phyloP scores from a whole-genome alignment of 768 basidiomycete genomes.

The Pulveroboletus frians region DNA sequence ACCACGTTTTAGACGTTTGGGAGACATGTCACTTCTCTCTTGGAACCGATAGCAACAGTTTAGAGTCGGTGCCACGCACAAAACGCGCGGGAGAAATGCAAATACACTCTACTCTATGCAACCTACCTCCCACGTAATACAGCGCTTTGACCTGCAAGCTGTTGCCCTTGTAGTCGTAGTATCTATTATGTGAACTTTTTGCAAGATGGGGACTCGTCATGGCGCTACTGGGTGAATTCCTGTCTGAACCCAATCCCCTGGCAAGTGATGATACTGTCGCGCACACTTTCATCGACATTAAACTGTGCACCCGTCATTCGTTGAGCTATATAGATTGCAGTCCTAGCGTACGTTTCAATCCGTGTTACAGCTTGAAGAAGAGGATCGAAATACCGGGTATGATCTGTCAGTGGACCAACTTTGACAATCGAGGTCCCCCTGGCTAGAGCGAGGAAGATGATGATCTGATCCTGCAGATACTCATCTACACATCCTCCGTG shows the following conservation, averaged over 20 bases:
- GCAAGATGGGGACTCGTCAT: neutral
- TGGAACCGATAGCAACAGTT: slow-evolving; percentile 57
- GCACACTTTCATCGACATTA: slow-evolving; percentile 40
- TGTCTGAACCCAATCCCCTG: slow-evolving; percentile 53
- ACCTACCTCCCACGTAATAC: slow-evolving; percentile 23
- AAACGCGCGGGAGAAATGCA: neutral
- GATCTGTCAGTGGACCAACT: slow-evolving; percentile 55
- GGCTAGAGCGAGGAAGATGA: slow-evolving; percentile 72
- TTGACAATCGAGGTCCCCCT: slow-evolving; percentile 55
- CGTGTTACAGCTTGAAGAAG: neutral
- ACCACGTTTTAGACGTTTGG: slow-evolving; percentile 54
- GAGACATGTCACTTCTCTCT: slow-evolving; percentile 82
- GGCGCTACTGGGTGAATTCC: neutral
- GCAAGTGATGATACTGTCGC: slow-evolving; percentile 49
- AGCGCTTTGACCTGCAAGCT: slow-evolving; percentile 5
- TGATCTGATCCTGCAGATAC: slow-evolving; percentile 68
- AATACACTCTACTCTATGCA: slow-evolving; percentile 16
- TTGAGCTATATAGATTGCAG: slow-evolving; percentile 72
- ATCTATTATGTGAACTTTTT: slow-evolving; percentile 8
- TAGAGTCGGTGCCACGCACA: slow-evolving; percentile 1
- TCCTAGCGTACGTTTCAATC: slow-evolving; percentile 26
- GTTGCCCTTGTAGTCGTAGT: slow-evolving; percentile 21
- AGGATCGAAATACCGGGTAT: slow-evolving; percentile 50
- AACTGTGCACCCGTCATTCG: slow-evolving; percentile 66
- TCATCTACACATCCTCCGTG: slow-evolving; percentile 74